Evolutionary conservation across 495 filamentous ascomycete genomes (phyloP).

Genomic region (Aspergillus indologenus): DNA sequence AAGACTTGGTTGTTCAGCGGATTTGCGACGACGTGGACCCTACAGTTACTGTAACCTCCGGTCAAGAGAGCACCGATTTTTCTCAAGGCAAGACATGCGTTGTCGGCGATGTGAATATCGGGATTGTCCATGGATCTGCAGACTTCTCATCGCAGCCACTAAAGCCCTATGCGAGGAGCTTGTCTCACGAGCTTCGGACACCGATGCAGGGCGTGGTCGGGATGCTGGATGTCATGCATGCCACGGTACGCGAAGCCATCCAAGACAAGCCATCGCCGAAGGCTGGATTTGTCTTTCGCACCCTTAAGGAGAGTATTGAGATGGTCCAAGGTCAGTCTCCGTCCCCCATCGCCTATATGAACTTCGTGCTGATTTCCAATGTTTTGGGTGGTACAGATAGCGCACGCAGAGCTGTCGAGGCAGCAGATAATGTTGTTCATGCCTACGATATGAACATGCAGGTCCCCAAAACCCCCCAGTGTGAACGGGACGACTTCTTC

Average conservation of each 20-base stretch:
- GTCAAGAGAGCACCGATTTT: constrained; percentile 19
- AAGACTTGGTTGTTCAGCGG: constrained; percentile 64
- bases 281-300: constrained; percentile 55
- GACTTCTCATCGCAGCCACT: constrained; percentile 59
- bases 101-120: constrained; percentile 32
- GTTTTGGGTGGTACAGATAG: constrained; percentile 50
- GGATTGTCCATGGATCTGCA: constrained; percentile 19
- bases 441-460: constrained; percentile 87
- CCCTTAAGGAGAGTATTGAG: constrained; percentile 71
- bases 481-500: constrained; percentile 39
- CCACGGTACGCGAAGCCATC: constrained; percentile 69
- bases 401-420: constrained; percentile 73
- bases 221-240: constrained; percentile 84
- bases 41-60: constrained; percentile 22
- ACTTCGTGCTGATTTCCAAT: neutral
- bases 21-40: constrained; percentile 51
- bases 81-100: constrained; percentile 24
- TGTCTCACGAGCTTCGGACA: constrained; percentile 77
- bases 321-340: constrained; percentile 55
- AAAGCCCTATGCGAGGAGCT: constrained; percentile 72
- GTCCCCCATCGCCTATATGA: too few species aligned
- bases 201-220: constrained; percentile 86
- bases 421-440: constrained; percentile 81
- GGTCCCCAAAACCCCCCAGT: constrained; percentile 59
- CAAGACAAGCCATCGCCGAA: constrained; percentile 50